Percentiles rank a stretch among this genome's conserved stretches.
phyloP scores from a whole-genome alignment of 78 protist species.

The Emiliania huxleyi region DNA sequence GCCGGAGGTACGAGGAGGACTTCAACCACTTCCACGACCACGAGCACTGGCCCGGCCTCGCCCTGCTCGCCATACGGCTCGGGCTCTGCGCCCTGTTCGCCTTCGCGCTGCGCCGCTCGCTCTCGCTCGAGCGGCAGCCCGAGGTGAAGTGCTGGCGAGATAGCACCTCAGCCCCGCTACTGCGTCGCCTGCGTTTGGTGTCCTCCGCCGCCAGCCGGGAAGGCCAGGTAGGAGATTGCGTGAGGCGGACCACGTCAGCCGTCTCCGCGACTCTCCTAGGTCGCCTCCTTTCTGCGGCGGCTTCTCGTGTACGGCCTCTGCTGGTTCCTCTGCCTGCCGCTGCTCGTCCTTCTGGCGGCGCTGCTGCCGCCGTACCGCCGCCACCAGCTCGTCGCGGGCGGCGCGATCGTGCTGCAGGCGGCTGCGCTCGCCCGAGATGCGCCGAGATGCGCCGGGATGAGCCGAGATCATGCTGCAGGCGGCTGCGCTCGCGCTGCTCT shows the following conservation, averaged over 20 bases:
- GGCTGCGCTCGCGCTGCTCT: too few species aligned
- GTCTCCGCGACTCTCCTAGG: too few species aligned
- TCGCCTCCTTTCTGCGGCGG: background rate
- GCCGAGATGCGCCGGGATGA: too few species aligned
- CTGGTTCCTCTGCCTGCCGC: background rate
- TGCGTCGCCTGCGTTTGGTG: too few species aligned
- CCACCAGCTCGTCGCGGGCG: slow-evolving; percentile 28
- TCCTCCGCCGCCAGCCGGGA: too few species aligned
- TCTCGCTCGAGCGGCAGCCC: background rate
- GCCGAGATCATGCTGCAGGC: too few species aligned
- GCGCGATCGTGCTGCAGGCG: background rate
- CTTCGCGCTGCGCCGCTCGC: slow-evolving; percentile 24
- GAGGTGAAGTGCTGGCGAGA: too few species aligned
- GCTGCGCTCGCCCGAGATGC: too few species aligned
- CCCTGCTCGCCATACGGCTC: slow-evolving; percentile 14
- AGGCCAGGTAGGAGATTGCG: too few species aligned
- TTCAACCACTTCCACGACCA: slow-evolving; percentile 30
- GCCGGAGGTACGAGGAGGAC: slow-evolving; percentile 13
- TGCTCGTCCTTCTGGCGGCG: background rate
- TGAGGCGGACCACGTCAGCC: too few species aligned
- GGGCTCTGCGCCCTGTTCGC: background rate
- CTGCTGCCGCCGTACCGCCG: slow-evolving; percentile 8
- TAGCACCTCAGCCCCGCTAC: too few species aligned
- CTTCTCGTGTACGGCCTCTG: background rate
- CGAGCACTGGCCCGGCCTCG: slow-evolving; percentile 16